A percentile compares a stretch with the other conserved stretches of the same genome.
Evolutionary conservation across 345 rosid species (phyloP).

Genomic region (Carallia pectinifolia): DNA sequence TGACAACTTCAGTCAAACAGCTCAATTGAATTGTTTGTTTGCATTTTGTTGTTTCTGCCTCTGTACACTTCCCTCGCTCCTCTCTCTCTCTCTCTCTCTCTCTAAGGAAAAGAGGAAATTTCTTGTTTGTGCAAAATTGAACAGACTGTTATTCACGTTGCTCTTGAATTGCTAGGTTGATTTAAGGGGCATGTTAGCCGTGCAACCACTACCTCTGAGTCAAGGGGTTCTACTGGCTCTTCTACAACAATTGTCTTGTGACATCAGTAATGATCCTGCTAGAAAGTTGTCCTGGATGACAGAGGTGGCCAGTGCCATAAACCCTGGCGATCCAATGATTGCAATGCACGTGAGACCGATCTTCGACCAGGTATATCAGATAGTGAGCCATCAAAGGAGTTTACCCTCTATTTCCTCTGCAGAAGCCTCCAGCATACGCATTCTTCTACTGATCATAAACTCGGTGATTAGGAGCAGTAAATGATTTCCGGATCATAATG

Average conservation of each 20-base stretch:
- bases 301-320: constrained; percentile 29
- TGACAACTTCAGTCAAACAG: too few species aligned
- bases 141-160: not conserved
- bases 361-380: constrained; percentile 29
- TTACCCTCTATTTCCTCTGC: constrained; percentile 8
- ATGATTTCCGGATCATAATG: constrained; percentile 15
- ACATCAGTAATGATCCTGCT: constrained; percentile 12
- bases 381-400: constrained; percentile 21
- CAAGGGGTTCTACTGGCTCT: constrained; percentile 34
- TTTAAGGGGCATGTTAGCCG: constrained; percentile 18
- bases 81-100: too few species aligned
- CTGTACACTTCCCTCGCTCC: too few species aligned
- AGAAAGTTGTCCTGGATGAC: constrained; percentile 31
- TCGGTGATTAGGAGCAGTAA: constrained; percentile 25
- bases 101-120: not conserved
- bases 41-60: too few species aligned
- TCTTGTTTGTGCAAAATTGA: not conserved
- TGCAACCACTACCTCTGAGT: constrained; percentile 23
- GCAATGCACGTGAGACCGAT: constrained; percentile 29
- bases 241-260: constrained; percentile 31
- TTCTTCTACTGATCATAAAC: constrained; percentile 23
- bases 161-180: constrained; percentile 20
- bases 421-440: constrained; percentile 17
- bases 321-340: constrained; percentile 31
- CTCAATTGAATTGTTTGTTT: too few species aligned